Evolutionary conservation across 208 protist species (phyloP), one percentile per base, ranked within the genome.

Genomic region (Trypanosoma boissoni): DNA sequence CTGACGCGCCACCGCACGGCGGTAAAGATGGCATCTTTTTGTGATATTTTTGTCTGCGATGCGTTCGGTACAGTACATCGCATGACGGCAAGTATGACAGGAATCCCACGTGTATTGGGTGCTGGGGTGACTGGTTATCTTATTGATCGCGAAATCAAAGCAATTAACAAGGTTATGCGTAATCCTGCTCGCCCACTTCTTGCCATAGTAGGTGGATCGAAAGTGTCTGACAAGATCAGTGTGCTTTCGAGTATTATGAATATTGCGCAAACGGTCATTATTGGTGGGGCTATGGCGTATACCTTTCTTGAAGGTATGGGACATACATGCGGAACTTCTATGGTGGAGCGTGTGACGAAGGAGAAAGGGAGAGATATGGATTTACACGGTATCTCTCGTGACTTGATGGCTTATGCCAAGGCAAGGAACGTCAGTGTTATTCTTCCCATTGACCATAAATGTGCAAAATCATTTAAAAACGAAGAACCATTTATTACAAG

Each of bases 1-100:
- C 37, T 55, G 1, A 45, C 92, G 34, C 82, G 78, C 28, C 92
- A 95, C 27, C 62, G 50, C 9, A 76, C 94, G 73, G 76, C 87
- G 0, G 76, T 87, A n/a, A 90, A 92, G 45, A 83, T 99, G 3
- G 91, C 90, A 7, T 71, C 74, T 39, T 95, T 84, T 44, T 97
- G 81, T 66, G 99, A 99, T 74, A 92, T 99, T 41, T 99, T 98
- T 79, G 94, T 99, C 8, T 98, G 98, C 73, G 98, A 99, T 80
- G 98, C 98, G 4, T 99, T 99, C 74, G 99, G 99, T 76, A 99
- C 99, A 8, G 98, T 98, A 18, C 99, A 99, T 78, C 96, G 99
- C 65, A 98, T 97, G 45, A 97, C 99, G 58, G 92, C 90, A n/a
- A 96, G 86, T 42, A 95, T 96, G 82, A 95, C 88, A 9, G 90